Evolutionary conservation across 331 rosid species (phyloP).

Genomic region (Quercus lobata): DNA sequence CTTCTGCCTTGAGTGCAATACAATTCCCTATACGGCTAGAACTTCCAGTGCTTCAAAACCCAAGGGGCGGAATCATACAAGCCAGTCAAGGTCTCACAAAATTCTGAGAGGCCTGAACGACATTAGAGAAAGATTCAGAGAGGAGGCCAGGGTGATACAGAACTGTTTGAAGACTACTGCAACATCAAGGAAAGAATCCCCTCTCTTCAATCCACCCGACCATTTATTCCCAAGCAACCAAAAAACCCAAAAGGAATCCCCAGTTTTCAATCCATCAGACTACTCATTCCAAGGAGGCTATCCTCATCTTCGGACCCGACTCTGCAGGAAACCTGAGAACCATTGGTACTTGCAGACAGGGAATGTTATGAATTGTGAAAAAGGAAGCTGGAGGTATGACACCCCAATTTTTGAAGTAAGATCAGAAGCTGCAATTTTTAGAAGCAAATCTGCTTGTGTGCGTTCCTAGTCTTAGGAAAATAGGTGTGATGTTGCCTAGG

Average conservation of each 20-base stretch:
- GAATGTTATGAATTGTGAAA: slow-evolving; percentile 26
- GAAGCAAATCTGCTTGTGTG: slow-evolving; percentile 54
- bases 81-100: slow-evolving; percentile 37
- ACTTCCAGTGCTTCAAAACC: slow-evolving; percentile 31
- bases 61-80: slow-evolving; percentile 27
- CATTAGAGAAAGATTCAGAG: slow-evolving; percentile 60
- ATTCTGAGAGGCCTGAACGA: slow-evolving; percentile 41
- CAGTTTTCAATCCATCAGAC: slow-evolving; percentile 77
- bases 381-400: slow-evolving; percentile 28
- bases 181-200: slow-evolving; percentile 42
- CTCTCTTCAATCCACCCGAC: slow-evolving; percentile 25
- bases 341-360: slow-evolving; percentile 46
- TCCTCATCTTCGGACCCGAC: slow-evolving; percentile 54
- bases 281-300: slow-evolving; percentile 62
- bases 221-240: slow-evolving; percentile 26
- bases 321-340: slow-evolving; percentile 24
- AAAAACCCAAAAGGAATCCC: slow-evolving; percentile 51
- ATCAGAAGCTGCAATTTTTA: slow-evolving; percentile 36
- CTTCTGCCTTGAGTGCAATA: slow-evolving; percentile 70
- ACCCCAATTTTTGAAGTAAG: slow-evolving; percentile 66
- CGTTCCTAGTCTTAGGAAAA: slow-evolving; percentile 23
- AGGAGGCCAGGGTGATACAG: slow-evolving; percentile 69
- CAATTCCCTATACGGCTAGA: slow-evolving; percentile 37
- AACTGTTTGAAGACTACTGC: slow-evolving; percentile 54
- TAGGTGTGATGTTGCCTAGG: neutral